Base-by-base conservation (phyloP, 179 eudicot species). In the Gypsophila paniculata region DNA sequence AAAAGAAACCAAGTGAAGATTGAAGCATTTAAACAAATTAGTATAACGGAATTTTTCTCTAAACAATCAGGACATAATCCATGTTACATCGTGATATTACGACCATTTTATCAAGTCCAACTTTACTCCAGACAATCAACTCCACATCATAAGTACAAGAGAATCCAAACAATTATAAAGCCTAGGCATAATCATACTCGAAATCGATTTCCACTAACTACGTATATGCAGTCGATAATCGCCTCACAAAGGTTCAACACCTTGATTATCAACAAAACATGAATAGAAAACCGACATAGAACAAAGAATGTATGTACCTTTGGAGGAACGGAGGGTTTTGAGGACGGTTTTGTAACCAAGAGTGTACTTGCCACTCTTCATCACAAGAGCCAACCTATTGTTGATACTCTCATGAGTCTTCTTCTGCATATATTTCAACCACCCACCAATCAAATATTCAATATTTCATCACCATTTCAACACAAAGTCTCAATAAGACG, bases 361-460 rank as follows among this genome's bases (percentile, higher is more conserved):
- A 52, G 96, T 88, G 80, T 46, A 88, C 55, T 87, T 88, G 0
- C 96, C 96, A 77, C 96, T 88, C 93, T 90, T 90, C 93, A 90
- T 86, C 66, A 90, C 96, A 55, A 90, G 90, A 80, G 96, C 96
- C 69, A 90, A 81, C 74, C 93, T 85, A 75, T 85, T 90, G 88
- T 88, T 90, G 76, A 88, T 90, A 73, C 92, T 88, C 93, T 90
- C 96, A 82, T 90, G 96, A 51, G 88, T 90, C 93, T 88, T 88
- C 93, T 90, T 90, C 96, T 88, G 87, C 87, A 80, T 71, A 17
- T 26, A 22, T 13, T n/a, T 19, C 13, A 23, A 58, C 39, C 39
- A 60, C 15, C 62, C 13, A 22, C 61, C 11, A 58, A 61, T n/a
- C n/a, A 6, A 29, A 58, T 21, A 58, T 58, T 14, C 49, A 63